These are phyloP conservation scores for Nyctanthes arbortristis DNA, from an alignment of 257 asterid genomes.

Conservation along the genomic window DNA sequence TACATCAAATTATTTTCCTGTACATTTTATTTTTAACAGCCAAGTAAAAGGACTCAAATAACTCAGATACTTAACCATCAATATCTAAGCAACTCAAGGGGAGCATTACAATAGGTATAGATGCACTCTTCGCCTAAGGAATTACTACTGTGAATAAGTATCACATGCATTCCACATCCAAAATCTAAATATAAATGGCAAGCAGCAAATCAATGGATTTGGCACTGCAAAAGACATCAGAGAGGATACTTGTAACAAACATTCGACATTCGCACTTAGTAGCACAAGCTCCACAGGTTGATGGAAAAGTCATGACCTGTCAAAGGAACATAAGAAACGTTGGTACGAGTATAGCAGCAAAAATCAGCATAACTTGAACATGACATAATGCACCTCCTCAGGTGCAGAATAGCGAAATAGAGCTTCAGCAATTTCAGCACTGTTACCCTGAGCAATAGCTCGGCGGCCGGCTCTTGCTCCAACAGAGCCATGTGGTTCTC, in stretches of 20 bases:
- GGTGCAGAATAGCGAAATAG: constrained; percentile 92
- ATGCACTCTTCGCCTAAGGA: constrained; percentile 3
- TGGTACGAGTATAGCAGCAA: not conserved
- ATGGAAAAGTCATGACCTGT: constrained; percentile 94
- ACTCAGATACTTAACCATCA: too few species aligned
- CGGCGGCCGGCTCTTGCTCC: constrained; percentile 84
- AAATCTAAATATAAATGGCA: not conserved
- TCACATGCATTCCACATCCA: not conserved
- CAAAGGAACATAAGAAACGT: constrained; percentile 8
- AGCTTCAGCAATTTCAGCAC: constrained; percentile 74
- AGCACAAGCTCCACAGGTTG: constrained; percentile 90
- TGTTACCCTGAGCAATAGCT: constrained; percentile 94
- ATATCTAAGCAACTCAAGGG: too few species aligned
- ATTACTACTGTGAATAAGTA: not conserved
- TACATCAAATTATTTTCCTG: constrained; percentile 1
- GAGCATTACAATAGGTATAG: too few species aligned
- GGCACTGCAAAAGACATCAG: not conserved
- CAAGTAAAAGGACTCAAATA: not conserved
- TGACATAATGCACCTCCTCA: constrained; percentile 65
- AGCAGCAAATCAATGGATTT: not conserved
- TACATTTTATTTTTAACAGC: not conserved
- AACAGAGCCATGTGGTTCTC: constrained; percentile 87
- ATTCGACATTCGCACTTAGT: constrained; percentile 73
- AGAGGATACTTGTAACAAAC: constrained; percentile 94
- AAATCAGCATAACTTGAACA: constrained; percentile 1